Base-by-base conservation (phyloP, 257 asterid species). In the Nicotiana tabacum region DNA sequence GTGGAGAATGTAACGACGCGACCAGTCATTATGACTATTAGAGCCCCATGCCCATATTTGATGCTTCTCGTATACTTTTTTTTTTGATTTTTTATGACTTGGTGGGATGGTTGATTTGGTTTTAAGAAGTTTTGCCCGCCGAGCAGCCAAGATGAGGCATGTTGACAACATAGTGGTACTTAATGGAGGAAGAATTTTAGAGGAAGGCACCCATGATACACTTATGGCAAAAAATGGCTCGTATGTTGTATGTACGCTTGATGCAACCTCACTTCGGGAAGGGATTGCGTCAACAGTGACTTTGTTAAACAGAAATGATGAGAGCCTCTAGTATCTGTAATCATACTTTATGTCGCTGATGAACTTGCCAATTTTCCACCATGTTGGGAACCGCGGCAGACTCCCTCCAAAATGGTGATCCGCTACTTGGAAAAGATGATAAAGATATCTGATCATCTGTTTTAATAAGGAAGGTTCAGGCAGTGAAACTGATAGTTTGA, bases 61-160 rank as follows among this genome's bases (percentile, higher is more conserved):
- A 33, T 33, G 37, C 37, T 33, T 33, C 37, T 33, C 0, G 37
- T 33, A 33, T 33, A 0, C 30, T 4, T 0, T 33, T 33, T 4
- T 33, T 4, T 33, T 33, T 33, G 4, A 33, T 33, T 4, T 33
- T 33, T 33, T 33, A 32, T 33, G 37, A 33, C 6, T 33, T 33
- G 6, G 37, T 33, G 37, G 37, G 37, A 33, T 0, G 37, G 37
- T 33, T 33, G 37, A 5, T 33, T 33, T 33, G 37, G 35, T 33
- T 2, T 33, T 4, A 4, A 33, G 35, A 33, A 33, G 35, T 33
- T 33, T 95, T 66, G 99, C 98, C 35, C 99, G 93, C 77, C 84
- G 99, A 43, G 98, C 98, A 57, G 99, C 99, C 66, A 92, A 92
- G 98, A 93, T 95, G 99, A 92, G 98, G 84, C 99, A 93, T 65